These are phyloP conservation scores for Yamadazyma triangularis DNA, from an alignment of 1,139 yeast genomes.

Conservation along the genomic window DNA sequence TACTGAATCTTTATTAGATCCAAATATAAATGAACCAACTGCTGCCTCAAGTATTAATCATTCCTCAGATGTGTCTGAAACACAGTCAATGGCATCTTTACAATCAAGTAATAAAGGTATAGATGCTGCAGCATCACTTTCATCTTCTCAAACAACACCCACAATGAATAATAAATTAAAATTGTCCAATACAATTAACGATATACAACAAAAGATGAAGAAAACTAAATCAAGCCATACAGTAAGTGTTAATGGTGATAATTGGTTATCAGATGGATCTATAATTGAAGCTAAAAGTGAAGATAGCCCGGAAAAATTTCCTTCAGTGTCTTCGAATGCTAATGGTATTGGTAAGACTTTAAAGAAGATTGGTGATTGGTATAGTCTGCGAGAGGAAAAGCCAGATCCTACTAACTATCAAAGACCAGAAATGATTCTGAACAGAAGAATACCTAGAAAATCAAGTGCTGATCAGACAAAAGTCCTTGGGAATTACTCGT, in stretches of 20 bases:
- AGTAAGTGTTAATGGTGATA: conserved; percentile 22
- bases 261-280: conserved; percentile 26
- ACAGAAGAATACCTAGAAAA: conserved; percentile 40
- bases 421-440: conserved; percentile 66
- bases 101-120: conserved; percentile 1
- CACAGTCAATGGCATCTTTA: conserved; percentile 4
- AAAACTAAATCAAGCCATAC: conserved; percentile 26
- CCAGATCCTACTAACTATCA: conserved; percentile 23
- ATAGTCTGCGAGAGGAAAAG: conserved; percentile 19
- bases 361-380: conserved; percentile 69
- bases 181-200: conserved; percentile 26
- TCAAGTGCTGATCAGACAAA: conserved; percentile 10
- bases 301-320: no score
- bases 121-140: conserved; percentile 1
- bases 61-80: conserved; percentile 1
- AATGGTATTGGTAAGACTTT: conserved; percentile 17
- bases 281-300: conserved; percentile 10
- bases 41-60: not conserved
- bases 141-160: conserved; percentile 2
- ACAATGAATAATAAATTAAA: conserved; percentile 5
- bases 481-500: conserved; percentile 1
- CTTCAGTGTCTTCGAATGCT: not conserved
- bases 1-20: conserved; percentile 5
- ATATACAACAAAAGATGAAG: conserved; percentile 30
- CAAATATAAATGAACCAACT: conserved; percentile 1